Percentiles rank a stretch among this genome's conserved stretches.
Evolutionary conservation across 306 rosid species (phyloP).

Genomic region (Abrus pulchellus): DNA sequence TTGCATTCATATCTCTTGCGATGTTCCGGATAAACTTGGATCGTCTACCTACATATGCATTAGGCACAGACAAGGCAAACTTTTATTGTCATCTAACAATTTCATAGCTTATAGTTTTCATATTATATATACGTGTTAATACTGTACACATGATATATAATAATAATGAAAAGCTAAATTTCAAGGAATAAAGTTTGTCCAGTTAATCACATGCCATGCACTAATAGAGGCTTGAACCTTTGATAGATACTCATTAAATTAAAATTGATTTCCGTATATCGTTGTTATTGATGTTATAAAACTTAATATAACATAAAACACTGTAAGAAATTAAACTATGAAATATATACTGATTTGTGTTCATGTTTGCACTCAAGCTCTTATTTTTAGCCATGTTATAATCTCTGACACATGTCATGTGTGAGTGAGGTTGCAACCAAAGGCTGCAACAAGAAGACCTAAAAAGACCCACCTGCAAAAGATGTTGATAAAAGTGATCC

Average conservation of each 20-base stretch:
- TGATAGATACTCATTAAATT: slow-evolving; percentile 1
- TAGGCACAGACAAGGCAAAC: slow-evolving; percentile 25
- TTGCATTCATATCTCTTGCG: slow-evolving; percentile 48
- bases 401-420: slow-evolving; percentile 49
- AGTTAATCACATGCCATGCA: slow-evolving; percentile 55
- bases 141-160: not conserved
- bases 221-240: slow-evolving; percentile 16
- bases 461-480: slow-evolving; percentile 66
- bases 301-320: slow-evolving; percentile 26
- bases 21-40: slow-evolving; percentile 52
- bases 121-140: not conserved
- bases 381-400: not conserved
- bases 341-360: not conserved
- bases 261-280: slow-evolving; percentile 19
- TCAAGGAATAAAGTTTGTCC: slow-evolving; percentile 24
- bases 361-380: not conserved
- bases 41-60: slow-evolving; percentile 61
- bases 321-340: not conserved
- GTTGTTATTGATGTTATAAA: slow-evolving; percentile 7
- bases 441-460: slow-evolving; percentile 53
- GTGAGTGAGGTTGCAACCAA: slow-evolving; percentile 9
- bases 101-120: not conserved
- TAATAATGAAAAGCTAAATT: not conserved
- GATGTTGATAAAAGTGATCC: slow-evolving; percentile 69
- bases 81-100: not conserved